These are phyloP conservation scores for Leucogyrophana mollusca DNA, from an alignment of 768 basidiomycete species.

Conservation along the genomic window DNA sequence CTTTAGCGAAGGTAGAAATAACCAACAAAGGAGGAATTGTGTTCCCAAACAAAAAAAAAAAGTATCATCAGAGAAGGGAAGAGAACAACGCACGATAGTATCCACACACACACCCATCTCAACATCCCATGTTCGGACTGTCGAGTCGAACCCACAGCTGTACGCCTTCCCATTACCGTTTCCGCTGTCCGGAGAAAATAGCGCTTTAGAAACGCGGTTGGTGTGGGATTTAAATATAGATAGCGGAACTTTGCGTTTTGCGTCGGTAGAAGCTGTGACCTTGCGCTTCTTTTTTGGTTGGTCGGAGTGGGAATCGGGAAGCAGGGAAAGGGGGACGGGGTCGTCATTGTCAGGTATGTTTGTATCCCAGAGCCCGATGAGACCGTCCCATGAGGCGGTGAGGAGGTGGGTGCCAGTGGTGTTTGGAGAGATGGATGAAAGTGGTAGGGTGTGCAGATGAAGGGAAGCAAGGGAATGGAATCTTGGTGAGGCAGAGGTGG, in stretches of 20 bases:
- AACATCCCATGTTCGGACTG: constrained; percentile 85
- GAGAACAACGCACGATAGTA: constrained; percentile 57
- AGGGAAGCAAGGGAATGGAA: constrained; percentile 63
- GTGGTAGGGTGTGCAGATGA: constrained; percentile 78
- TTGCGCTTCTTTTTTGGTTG: constrained; percentile 64
- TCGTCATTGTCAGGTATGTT: constrained; percentile 63
- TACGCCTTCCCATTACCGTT: constrained; percentile 44
- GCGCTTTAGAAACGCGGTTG: constrained; percentile 71
- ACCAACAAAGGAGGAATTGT: neutral
- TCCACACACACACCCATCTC: constrained; percentile 69
- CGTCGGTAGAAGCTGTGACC: constrained; percentile 35
- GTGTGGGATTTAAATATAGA: constrained; percentile 82
- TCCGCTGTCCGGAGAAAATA: constrained; percentile 42
- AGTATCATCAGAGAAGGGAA: neutral
- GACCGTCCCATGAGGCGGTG: constrained; percentile 84
- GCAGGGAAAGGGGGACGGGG: constrained; percentile 40
- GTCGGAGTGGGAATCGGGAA: constrained; percentile 14
- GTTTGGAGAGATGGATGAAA: constrained; percentile 69
- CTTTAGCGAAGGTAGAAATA: too few species aligned
- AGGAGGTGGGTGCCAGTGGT: constrained; percentile 61
- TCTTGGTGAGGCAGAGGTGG: constrained; percentile 10
- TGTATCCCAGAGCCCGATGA: constrained; percentile 82
- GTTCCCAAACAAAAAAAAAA: neutral
- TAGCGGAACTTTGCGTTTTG: constrained; percentile 62
- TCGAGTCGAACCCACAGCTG: constrained; percentile 89